Evolutionary conservation across 345 rosid genomes (phyloP).

Genomic region (sweet orange (Citrus sinensis)): DNA sequence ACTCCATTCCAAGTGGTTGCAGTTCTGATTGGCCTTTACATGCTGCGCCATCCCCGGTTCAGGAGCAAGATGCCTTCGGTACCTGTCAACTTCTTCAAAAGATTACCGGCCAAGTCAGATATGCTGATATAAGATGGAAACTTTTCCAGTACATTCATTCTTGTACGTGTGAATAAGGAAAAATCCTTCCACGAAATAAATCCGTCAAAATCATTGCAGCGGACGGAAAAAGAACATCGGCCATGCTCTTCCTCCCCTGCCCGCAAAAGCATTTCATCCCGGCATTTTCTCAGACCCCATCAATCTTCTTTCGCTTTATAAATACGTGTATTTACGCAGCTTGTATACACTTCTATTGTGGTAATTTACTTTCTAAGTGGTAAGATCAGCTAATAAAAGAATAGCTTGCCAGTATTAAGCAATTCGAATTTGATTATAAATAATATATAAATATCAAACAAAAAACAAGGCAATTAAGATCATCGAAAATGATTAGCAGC

Average conservation of each 20-base stretch:
- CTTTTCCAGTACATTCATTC: not conserved
- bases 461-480: not conserved
- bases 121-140: conserved; percentile 51
- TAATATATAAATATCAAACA: not conserved
- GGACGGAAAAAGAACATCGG: not conserved
- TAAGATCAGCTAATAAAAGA: not conserved
- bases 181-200: conserved; percentile 10
- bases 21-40: conserved; percentile 58
- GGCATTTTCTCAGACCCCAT: conserved; percentile 10
- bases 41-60: conserved; percentile 93
- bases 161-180: conserved; percentile 6
- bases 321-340: not conserved
- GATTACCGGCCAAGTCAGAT: conserved; percentile 90
- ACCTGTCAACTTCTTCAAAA: conserved; percentile 92
- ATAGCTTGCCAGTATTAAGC: not conserved
- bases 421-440: not conserved
- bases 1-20: conserved; percentile 91
- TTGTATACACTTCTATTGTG: no score
- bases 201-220: conserved; percentile 1
- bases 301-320: conserved; percentile 21
- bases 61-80: conserved; percentile 83
- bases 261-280: conserved; percentile 14
- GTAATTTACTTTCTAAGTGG: not conserved
- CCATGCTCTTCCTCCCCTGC: not conserved
- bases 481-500: not conserved